A percentile compares a stretch with the other conserved stretches of the same genome.
Evolutionary conservation across 1,139 yeast genomes (phyloP).

Genomic region (Pichia sp.): DNA sequence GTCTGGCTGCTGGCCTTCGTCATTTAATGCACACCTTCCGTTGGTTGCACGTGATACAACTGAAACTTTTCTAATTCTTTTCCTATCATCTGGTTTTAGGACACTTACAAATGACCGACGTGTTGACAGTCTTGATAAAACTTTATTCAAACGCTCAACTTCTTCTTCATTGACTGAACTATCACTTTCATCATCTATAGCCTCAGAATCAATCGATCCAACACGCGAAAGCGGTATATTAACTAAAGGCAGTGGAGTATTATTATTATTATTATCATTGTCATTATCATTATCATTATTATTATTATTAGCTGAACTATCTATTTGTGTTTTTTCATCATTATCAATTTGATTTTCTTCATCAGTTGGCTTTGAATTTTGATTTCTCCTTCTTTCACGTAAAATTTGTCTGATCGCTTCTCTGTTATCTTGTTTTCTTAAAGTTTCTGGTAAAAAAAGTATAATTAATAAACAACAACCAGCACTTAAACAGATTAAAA

Average conservation of each 20-base stretch:
- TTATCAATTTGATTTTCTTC: slow-evolving; percentile 9
- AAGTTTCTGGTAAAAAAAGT: slow-evolving; percentile 69
- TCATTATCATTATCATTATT: no score
- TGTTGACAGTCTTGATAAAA: slow-evolving; percentile 22
- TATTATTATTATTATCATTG: background rate
- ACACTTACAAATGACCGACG: slow-evolving; percentile 15
- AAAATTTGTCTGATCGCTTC: slow-evolving; percentile 42
- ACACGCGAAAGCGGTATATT: background rate
- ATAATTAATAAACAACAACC: slow-evolving; percentile 43
- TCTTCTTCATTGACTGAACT: slow-evolving; percentile 15
- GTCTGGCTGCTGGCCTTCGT: background rate
- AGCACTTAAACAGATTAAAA: slow-evolving; percentile 63
- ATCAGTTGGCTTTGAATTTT: slow-evolving; percentile 10
- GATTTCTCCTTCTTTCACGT: slow-evolving; percentile 29
- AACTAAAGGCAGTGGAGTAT: background rate
- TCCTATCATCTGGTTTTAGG: background rate
- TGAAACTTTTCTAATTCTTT: slow-evolving; percentile 6
- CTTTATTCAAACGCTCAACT: slow-evolving; percentile 18
- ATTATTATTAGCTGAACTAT: background rate
- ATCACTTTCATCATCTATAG: slow-evolving; percentile 1
- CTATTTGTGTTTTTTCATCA: background rate
- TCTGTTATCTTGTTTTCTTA: slow-evolving; percentile 48
- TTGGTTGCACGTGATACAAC: background rate
- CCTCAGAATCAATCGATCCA: slow-evolving; percentile 9
- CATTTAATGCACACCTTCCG: background rate